Base-by-base conservation (phyloP, 257 asterid genomes). In the Solanum pinnatisectum region DNA sequence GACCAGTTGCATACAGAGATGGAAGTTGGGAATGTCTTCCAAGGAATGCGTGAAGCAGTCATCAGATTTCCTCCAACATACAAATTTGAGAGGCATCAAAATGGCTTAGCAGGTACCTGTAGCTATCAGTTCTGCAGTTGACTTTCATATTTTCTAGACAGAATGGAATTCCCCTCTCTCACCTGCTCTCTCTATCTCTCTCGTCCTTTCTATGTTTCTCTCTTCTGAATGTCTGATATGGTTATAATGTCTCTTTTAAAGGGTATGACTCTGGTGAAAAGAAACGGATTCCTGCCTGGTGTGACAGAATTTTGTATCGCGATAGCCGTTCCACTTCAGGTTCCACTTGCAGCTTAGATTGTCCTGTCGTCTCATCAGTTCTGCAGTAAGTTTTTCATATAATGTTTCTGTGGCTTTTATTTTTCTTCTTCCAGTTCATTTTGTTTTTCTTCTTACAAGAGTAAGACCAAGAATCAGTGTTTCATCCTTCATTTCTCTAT, bases 181-280 rank as follows among this genome's bases (percentile, higher is more conserved):
- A 6, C 10, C 10, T 68, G 11, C 10, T 30, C 11, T 63, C 16
- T 63, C 71, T 36, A 10, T 63, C 79, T 63, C 10, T 40, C 35
- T 73, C 13, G 1, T 56, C 10, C 36, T 32, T 56, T 18, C 27
- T 42, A 65, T 40, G 73, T 44, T 85, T 46, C 67, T 37, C 84
- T 71, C 86, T 25, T 72, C 77, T 87, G 40, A 84, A 73, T 87
- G 70, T 91, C 81, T 89, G 73, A 90, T 81, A 49, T 77, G 32
- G 84, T 83, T 87, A 86, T 87, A 23, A 44, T 84, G 67, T 89
- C 84, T 84, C 85, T 30, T 87, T 59, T 91, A 14, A 86, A 97
- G 99, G 99, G 52, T 97, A 97, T 90, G 99, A 97, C 93, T 97
- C 99, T 90, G 99, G 99, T 79, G 99, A 97, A 93, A 97, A 97